Evolutionary conservation across 2,329 filamentous ascomycete genomes (phyloP).

Genomic region (Aspergillus costaricaensis): DNA sequence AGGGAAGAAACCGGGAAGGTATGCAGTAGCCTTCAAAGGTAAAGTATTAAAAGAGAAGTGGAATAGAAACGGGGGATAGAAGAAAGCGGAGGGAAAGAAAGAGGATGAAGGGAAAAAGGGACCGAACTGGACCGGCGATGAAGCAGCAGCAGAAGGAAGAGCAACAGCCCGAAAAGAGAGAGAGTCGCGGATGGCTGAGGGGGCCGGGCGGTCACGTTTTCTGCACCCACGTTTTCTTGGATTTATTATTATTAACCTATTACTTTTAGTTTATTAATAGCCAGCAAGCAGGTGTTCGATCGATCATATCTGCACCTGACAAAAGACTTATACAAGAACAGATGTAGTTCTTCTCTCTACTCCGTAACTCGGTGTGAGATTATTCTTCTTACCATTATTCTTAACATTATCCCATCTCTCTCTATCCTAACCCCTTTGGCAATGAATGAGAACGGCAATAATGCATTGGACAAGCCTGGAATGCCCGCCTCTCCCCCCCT

Average conservation of each 20-base stretch:
- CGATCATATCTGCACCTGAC: too few species aligned
- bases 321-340: too few species aligned
- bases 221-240: conserved; percentile 10
- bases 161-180: neutral
- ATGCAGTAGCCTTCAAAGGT: neutral
- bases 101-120: conserved; percentile 8
- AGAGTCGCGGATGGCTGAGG: neutral
- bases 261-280: neutral
- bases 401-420: too few species aligned
- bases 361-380: too few species aligned
- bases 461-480: neutral
- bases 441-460: neutral
- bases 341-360: too few species aligned
- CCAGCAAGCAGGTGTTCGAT: neutral
- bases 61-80: neutral
- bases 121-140: neutral
- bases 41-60: conserved; percentile 4
- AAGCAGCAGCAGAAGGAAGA: neutral
- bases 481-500: neutral
- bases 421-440: too few species aligned
- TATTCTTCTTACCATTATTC: too few species aligned
- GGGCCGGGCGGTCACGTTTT: conserved; percentile 16
- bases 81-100: neutral
- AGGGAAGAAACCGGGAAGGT: neutral
- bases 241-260: too few species aligned